Evolutionary conservation across 805 yeast genomes (phyloP), one percentile per base, ranked within the genome.

Genomic region (Ogataea naganishii): DNA sequence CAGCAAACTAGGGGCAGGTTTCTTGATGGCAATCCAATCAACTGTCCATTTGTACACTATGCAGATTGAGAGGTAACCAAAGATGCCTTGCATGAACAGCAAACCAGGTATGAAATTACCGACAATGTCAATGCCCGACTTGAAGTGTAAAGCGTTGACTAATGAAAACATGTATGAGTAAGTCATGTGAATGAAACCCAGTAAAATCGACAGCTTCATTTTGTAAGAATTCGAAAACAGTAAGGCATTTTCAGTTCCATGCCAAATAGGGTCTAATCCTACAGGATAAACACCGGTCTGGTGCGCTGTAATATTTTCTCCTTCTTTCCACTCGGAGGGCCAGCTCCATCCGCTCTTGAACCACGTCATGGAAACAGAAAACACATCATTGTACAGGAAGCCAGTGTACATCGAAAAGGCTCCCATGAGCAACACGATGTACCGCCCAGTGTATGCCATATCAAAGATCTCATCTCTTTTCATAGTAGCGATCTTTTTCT

Each of bases 221-320:
- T 80, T 80, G 53, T 75, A 78, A 0, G 86, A 79, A 48, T 80
- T 80, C 18, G 81, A 62, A 49, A 80, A 80, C 29, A 80, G 52
- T 33, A 80, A 57, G 19, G 72, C 75, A 47, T 79, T 80, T 36
- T 80, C 88, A 19, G 85, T 58, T n/a, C 85, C 85, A 48, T 80
- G 88, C 88, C 88, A 80, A 11, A 71, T 74, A 53, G 74, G 70
- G 55, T 80, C 88, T 29, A 79, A 51, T 34, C 88, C 88, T 33
- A 76, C 54, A 17, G 72, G 59, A 43, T 79, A 79, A 7, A 66
- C 66, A 17, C 75, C 76, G 7, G 58, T 54, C 34, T 57, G 60
- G 7, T 52, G 51, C 4, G 75, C 85, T 20, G 52, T 49, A 20
- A 78, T 50, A 3, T 62, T 41, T 7, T 68, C 67, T 27, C 73